Evolutionary conservation across 306 rosid genomes (phyloP).

Genomic region (Lithocarpus polystachyus): DNA sequence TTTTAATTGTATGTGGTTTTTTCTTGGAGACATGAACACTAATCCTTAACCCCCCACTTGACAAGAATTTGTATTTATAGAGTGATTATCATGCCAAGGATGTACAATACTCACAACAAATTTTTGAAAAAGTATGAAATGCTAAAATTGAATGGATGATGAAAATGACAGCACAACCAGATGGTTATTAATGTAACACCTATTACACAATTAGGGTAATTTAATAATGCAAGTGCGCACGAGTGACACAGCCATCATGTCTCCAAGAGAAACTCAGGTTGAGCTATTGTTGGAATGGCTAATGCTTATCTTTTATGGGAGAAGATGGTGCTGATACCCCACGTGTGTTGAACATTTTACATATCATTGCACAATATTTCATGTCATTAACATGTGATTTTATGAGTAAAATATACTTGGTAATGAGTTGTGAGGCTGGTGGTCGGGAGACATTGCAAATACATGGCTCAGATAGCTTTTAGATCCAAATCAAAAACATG

Average conservation of each 20-base stretch:
- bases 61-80: no score
- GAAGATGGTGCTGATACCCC: not conserved
- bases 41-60: no score
- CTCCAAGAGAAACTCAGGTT: not conserved
- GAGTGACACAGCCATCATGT: not conserved
- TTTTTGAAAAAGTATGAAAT: not conserved
- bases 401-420: not conserved
- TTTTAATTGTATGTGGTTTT: no score
- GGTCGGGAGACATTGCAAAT: conserved; percentile 27
- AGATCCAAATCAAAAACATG: conserved; percentile 34
- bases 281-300: not conserved
- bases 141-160: not conserved
- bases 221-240: not conserved
- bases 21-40: no score
- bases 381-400: not conserved
- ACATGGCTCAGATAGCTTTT: conserved; percentile 26
- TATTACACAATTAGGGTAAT: not conserved
- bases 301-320: not conserved
- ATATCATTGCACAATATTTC: not conserved
- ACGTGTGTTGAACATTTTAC: not conserved
- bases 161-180: not conserved
- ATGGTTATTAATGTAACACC: not conserved
- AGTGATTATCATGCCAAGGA: fast-evolving
- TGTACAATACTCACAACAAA: no score
- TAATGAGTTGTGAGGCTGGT: conserved; percentile 30